Conservation (phyloP, 768 basidiomycete species). For the Hypholoma sublateritium region DNA sequence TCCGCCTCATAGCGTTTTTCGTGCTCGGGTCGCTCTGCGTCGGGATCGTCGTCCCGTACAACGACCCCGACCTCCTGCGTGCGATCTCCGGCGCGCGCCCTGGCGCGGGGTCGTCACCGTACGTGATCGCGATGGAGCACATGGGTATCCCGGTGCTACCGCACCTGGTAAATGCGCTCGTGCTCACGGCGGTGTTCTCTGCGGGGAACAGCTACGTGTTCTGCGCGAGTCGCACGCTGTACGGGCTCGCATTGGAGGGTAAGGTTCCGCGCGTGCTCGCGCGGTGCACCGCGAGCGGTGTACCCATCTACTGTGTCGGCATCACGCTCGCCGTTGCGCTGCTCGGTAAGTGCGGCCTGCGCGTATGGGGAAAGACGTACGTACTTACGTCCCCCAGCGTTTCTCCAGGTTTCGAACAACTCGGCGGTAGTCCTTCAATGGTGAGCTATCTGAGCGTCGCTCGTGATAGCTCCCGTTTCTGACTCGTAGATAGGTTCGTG, state of each 20-base stretch:
- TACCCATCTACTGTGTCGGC: conserved; percentile 55
- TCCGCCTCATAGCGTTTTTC: conserved; percentile 79
- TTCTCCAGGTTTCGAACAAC: conserved; percentile 50
- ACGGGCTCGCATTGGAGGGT: conserved; percentile 58
- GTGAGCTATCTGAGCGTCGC: conserved; percentile 20
- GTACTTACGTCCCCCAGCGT: conserved; percentile 28
- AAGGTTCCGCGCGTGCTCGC: conserved; percentile 56
- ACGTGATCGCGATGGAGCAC: conserved; percentile 79
- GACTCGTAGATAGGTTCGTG: conserved; percentile 35
- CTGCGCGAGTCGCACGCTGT: conserved; percentile 53
- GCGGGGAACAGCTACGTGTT: conserved; percentile 72
- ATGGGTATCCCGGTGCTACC: conserved; percentile 66
- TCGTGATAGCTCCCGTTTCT: background rate
- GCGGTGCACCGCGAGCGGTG: conserved; percentile 52
- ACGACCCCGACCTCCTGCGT: conserved; percentile 54
- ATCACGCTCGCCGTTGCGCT: conserved; percentile 39
- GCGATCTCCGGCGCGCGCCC: conserved; percentile 57
- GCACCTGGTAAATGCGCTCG: conserved; percentile 69
- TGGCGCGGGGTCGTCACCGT: conserved; percentile 69
- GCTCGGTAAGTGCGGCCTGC: conserved; percentile 27
- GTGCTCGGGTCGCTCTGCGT: conserved; percentile 68
- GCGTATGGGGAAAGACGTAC: background rate
- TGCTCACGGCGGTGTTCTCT: conserved; percentile 70
- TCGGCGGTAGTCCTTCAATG: conserved; percentile 48
- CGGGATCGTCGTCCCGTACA: conserved; percentile 78